These are phyloP conservation scores for Ophiocordyceps camponoti-rufipedis DNA, from an alignment of 2,329 filamentous ascomycete genomes.

Conservation along the genomic window DNA sequence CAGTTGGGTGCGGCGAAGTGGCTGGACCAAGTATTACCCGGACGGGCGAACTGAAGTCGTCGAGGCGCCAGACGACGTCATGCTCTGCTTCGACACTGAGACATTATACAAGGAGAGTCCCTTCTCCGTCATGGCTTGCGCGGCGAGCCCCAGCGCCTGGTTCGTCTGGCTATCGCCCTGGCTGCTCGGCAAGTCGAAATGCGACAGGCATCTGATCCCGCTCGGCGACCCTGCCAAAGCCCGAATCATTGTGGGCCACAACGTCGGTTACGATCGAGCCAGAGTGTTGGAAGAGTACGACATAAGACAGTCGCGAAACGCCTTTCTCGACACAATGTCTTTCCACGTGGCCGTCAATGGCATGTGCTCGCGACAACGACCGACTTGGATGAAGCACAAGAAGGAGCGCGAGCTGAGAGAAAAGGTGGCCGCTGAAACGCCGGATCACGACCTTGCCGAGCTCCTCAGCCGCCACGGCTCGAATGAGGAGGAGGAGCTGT, in stretches of 20 bases:
- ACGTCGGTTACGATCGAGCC: conserved; percentile 86
- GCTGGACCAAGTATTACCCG: conserved; percentile 82
- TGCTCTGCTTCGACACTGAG: conserved; percentile 89
- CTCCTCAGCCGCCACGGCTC: conserved; percentile 50
- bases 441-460: conserved; percentile 50
- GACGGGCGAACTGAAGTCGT: conserved; percentile 56
- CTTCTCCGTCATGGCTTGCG: conserved; percentile 94
- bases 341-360: conserved; percentile 94
- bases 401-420: conserved; percentile 77
- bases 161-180: conserved; percentile 96
- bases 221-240: conserved; percentile 58
- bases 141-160: conserved; percentile 77
- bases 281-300: conserved; percentile 80
- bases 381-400: conserved; percentile 93
- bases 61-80: conserved; percentile 57
- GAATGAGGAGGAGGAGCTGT: conserved; percentile 85
- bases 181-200: conserved; percentile 67
- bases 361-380: conserved; percentile 93
- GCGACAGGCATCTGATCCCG: conserved; percentile 67
- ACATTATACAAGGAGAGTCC: conserved; percentile 88
- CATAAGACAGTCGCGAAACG: conserved; percentile 63
- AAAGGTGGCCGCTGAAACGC: conserved; percentile 53
- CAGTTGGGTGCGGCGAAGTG: conserved; percentile 62
- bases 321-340: conserved; percentile 94
- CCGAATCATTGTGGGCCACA: conserved; percentile 79